Conservation (phyloP, 805 yeast species). For the Candida ponderosae region DNA sequence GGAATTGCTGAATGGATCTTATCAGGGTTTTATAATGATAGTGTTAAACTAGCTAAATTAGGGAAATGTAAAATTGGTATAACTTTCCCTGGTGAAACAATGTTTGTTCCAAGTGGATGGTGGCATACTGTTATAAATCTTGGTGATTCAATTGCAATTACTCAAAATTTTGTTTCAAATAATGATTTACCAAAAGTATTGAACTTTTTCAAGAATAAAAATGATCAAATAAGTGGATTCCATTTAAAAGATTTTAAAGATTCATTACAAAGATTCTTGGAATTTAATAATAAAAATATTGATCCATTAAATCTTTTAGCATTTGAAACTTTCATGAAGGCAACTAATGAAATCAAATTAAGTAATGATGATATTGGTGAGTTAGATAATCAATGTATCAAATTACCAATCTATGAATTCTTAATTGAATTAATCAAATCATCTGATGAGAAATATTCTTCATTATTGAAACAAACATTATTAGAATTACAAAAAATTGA, state of each 20-base stretch:
- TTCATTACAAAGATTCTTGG: conserved; percentile 26
- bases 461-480: conserved; percentile 28
- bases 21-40: conserved; percentile 72
- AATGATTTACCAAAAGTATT: conserved; percentile 55
- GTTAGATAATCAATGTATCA: conserved; percentile 23
- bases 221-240: conserved; percentile 76
- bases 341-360: conserved; percentile 19
- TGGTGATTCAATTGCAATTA: conserved; percentile 75
- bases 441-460: conserved; percentile 26
- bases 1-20: conserved; percentile 90
- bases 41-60: conserved; percentile 40
- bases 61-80: conserved; percentile 57
- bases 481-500: conserved; percentile 26
- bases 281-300: conserved; percentile 8
- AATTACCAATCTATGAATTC: conserved; percentile 55
- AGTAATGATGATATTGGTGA: conserved; percentile 64
- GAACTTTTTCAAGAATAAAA: conserved; percentile 57
- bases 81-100: conserved; percentile 74
- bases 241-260: conserved; percentile 43
- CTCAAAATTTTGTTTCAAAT: conserved; percentile 80
- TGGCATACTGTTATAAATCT: conserved; percentile 93
- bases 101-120: conserved; percentile 95
- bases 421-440: conserved; percentile 42
- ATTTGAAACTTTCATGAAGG: conserved; percentile 22
- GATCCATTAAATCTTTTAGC: conserved; percentile 9